These are phyloP conservation scores for cucumber (Cucumis sativus) DNA, from an alignment of 306 rosid species.

Conservation along the genomic window Cucumber_9930_V3 NC_026661.2:2843001-2843500, in stretches of 20 bases:
- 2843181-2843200: not conserved
- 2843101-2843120: not conserved
- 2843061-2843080: constrained; percentile 7
- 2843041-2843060: constrained; percentile 27
- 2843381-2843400: not conserved
- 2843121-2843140: not conserved
- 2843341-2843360: too few species aligned
- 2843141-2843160: not conserved
- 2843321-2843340: too few species aligned
- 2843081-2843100: not conserved
- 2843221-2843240: too few species aligned
- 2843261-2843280: not conserved
- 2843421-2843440: constrained; percentile 5
- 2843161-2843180: not conserved
- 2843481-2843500: not conserved
- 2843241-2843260: not conserved
- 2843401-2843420: not conserved
- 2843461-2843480: not conserved
- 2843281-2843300: too few species aligned
- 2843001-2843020: constrained; percentile 1
- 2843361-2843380: not conserved
- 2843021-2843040: constrained; percentile 9
- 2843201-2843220: too few species aligned
- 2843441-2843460: not conserved
- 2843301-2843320: too few species aligned